Evolutionary conservation across 768 basidiomycete species (phyloP), one percentile per base, ranked within the genome.

Genomic region (Amanita phalloides): DNA sequence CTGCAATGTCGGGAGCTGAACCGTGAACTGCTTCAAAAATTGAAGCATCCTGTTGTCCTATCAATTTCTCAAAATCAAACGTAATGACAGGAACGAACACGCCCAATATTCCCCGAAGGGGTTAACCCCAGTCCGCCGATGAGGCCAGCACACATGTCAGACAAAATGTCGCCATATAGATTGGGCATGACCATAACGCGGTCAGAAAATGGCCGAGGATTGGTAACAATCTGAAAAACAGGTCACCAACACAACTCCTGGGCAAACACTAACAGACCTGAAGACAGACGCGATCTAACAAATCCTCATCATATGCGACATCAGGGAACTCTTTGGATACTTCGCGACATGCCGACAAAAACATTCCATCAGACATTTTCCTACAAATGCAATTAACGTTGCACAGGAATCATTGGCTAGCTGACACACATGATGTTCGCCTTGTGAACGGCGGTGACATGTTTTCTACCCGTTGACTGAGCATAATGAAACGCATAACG

Each of bases 361-460:
- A 99, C 93, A 98, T 96, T 55, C 96, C 96, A 66, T 99, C 96
- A 17, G 95, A 98, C 88, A 98, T 92, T 84, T 97, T 97, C 93
- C 93, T 96, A 62, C 5, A 8, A 21, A 13, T 21, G 5, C 39
- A 2, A 47, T 43, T 2, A 51, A 58, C 42, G 55, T 6, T 9
- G 44, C 26, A 14, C 41, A 32, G 39, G 44, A 17, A 30, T 10
- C 26, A 8, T 14, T 14, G 47, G 7, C 14, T 45, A 21, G 21
- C 46, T 17, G 45, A 21, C 86, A 53, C 57, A 93, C 95, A 98
- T 98, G 75, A 99, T 97, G 65, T 95, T 96, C 21, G 96, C 96
- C 73, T 99, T 99, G 77, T 99, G 96, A 25, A 99, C 96, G 38
- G 96, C 96, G 23, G 95, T 98, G 55, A 99, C 96, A 59, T 89